Conservation (phyloP, 352 stramenopile species). For the Globisporangium echinulatum region DNA sequence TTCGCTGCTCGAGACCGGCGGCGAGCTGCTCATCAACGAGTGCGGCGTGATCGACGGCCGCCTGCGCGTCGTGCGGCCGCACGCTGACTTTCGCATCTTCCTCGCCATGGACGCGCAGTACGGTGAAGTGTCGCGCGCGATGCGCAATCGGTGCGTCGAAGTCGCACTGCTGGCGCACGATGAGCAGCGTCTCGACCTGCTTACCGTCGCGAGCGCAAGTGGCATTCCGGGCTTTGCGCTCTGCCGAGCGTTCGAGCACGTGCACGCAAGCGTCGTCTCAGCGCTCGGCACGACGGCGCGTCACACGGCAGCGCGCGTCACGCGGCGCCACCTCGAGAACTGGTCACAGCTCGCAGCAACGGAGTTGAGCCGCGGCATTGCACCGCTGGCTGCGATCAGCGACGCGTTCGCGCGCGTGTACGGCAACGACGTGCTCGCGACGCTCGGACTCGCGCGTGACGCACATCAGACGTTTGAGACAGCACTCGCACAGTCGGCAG, state of each 20-base stretch:
- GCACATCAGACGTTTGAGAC: constrained; percentile 24
- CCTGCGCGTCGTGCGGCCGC: constrained; percentile 92
- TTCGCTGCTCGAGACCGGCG: constrained; percentile 96
- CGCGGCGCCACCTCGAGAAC: constrained; percentile 67
- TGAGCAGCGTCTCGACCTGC: constrained; percentile 51
- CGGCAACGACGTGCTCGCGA: constrained; percentile 31
- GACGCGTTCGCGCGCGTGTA: constrained; percentile 67
- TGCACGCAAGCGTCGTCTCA: constrained; percentile 44
- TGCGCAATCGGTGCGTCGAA: constrained; percentile 99
- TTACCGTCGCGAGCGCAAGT: constrained; percentile 47
- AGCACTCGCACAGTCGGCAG: constrained; percentile 23
- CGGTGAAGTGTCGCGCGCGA: constrained; percentile 97
- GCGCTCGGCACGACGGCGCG: constrained; percentile 21
- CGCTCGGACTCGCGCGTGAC: constrained; percentile 38
- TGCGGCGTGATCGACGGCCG: constrained; percentile 91
- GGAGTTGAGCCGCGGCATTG: constrained; percentile 55
- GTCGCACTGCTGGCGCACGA: constrained; percentile 72
- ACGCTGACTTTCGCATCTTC: constrained; percentile 99
- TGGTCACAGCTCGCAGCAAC: constrained; percentile 60
- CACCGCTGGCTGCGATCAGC: constrained; percentile 34
- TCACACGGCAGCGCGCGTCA: constrained; percentile 33
- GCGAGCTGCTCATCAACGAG: constrained; percentile 98
- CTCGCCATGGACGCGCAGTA: constrained; percentile 96
- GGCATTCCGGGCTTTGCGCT: constrained; percentile 66
- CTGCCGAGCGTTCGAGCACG: constrained; percentile 48